Percentiles rank a stretch among this genome's conserved stretches.
Evolutionary conservation across 2,329 filamentous ascomycete genomes (phyloP).

Genomic region (Botrytis elliptica): DNA sequence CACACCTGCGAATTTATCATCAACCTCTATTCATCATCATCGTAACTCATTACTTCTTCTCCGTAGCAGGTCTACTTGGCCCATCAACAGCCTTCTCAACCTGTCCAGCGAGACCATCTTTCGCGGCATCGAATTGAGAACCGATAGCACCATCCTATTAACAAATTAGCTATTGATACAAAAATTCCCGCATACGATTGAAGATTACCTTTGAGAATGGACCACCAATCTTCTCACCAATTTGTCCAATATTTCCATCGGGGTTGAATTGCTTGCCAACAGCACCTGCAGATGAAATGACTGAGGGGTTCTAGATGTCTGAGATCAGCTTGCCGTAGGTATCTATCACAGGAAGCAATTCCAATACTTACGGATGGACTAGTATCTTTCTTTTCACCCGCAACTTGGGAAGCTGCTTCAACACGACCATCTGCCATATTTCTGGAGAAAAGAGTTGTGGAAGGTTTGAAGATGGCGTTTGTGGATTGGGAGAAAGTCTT

Average conservation of each 20-base stretch:
- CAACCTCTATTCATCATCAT: neutral
- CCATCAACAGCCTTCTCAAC: slow-evolving; percentile 14
- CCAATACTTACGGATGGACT: neutral
- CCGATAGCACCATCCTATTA: slow-evolving; percentile 1
- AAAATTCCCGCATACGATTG: accelerated
- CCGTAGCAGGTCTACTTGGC: slow-evolving; percentile 12
- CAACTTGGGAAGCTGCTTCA: neutral
- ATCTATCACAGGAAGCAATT: too few relatives aligned
- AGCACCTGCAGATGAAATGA: neutral
- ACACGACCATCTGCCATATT: slow-evolving; percentile 6
- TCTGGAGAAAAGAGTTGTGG: neutral
- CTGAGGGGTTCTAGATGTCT: neutral
- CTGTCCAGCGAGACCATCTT: slow-evolving; percentile 13
- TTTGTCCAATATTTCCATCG: slow-evolving; percentile 5
- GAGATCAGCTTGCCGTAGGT: neutral
- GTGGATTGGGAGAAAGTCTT: neutral
- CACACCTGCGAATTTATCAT: neutral
- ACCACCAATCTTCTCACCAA: slow-evolving; percentile 12
- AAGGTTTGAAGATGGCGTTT: neutral
- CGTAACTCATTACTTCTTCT: neutral
- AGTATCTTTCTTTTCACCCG: slow-evolving; percentile 3
- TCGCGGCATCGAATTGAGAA: slow-evolving; percentile 8
- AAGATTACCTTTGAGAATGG: slow-evolving; percentile 5
- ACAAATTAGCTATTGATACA: neutral
- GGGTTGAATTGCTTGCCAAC: slow-evolving; percentile 12